phyloP scores from a whole-genome alignment of 2,329 filamentous ascomycete species.

The Neophaeococcomyces aloes region DNA sequence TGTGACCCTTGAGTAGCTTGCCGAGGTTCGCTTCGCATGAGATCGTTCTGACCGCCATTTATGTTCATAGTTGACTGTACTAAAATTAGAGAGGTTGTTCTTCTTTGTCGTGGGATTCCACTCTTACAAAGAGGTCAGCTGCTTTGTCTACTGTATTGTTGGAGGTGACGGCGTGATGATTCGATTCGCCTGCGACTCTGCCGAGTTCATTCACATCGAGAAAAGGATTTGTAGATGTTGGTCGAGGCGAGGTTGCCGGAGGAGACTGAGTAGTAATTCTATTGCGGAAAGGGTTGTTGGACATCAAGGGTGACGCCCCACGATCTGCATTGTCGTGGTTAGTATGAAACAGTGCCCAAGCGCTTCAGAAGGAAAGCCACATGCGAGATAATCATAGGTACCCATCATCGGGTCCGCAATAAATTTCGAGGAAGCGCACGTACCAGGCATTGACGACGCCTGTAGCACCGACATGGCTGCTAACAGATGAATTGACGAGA shows the following conservation, averaged over 20 bases:
- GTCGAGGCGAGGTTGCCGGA: slow-evolving; percentile 32
- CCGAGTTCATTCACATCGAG: slow-evolving; percentile 37
- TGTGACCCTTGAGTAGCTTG: slow-evolving; percentile 48
- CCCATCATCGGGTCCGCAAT: not conserved
- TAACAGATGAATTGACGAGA: not conserved
- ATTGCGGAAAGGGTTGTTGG: slow-evolving; percentile 43
- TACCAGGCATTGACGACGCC: slow-evolving; percentile 1
- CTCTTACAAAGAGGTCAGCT: slow-evolving; percentile 16
- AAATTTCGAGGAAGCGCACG: not conserved
- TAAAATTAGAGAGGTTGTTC: slow-evolving; percentile 3
- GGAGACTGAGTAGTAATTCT: slow-evolving; percentile 28
- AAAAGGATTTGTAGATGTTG: slow-evolving; percentile 53
- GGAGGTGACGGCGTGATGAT: slow-evolving; percentile 7
- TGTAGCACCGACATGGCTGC: slow-evolving; percentile 6
- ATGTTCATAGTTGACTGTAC: slow-evolving; percentile 12
- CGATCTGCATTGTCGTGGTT: slow-evolving; percentile 13
- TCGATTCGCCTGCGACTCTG: slow-evolving; percentile 2
- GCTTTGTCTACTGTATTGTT: slow-evolving; percentile 12
- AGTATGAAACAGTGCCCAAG: slow-evolving; percentile 2
- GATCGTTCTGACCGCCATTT: not conserved
- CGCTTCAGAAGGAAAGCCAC: not conserved
- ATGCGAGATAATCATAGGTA: not conserved
- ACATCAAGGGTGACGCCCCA: slow-evolving; percentile 24
- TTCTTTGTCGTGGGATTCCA: not conserved
- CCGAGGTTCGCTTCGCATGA: slow-evolving; percentile 24